Conservation (phyloP, 2,329 filamentous ascomycete species). For the Onygena corvina region DNA sequence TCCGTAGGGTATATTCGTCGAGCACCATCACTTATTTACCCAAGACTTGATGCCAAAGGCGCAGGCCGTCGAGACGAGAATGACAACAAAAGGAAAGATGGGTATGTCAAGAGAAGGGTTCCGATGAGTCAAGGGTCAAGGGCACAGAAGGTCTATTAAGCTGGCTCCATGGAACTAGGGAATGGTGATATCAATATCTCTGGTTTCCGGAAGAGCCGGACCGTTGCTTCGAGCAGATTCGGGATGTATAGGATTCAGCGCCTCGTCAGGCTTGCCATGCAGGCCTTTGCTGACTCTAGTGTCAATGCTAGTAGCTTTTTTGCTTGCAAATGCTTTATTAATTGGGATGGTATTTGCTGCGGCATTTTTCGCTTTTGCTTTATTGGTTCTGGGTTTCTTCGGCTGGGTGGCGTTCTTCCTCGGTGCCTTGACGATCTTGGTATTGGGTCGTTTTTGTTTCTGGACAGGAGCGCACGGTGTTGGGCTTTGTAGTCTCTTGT, state of each 20-base stretch:
- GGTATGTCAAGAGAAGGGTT: too few relatives aligned
- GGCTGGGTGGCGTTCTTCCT: neutral
- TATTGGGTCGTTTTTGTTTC: neutral
- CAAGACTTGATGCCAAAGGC: neutral
- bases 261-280: neutral
- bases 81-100: neutral
- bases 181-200: neutral
- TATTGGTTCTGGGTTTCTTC: slow-evolving; percentile 11
- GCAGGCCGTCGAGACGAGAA: neutral
- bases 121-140: too few relatives aligned
- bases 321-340: slow-evolving; percentile 10
- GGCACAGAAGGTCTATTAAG: too few relatives aligned
- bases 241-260: neutral
- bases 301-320: slow-evolving; percentile 8
- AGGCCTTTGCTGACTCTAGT: neutral
- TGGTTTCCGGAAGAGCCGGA: neutral
- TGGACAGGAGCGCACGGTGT: neutral
- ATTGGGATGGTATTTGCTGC: slow-evolving; percentile 8
- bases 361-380: neutral
- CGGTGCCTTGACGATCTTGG: slow-evolving; percentile 3
- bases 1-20: neutral
- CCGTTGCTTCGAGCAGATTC: slow-evolving; percentile 7
- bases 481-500: neutral
- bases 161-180: neutral
- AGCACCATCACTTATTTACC: too few relatives aligned